These are phyloP conservation scores for Azolla pinnata DNA, from an alignment of 75 land plant genomes.

Conservation along the genomic window DNA sequence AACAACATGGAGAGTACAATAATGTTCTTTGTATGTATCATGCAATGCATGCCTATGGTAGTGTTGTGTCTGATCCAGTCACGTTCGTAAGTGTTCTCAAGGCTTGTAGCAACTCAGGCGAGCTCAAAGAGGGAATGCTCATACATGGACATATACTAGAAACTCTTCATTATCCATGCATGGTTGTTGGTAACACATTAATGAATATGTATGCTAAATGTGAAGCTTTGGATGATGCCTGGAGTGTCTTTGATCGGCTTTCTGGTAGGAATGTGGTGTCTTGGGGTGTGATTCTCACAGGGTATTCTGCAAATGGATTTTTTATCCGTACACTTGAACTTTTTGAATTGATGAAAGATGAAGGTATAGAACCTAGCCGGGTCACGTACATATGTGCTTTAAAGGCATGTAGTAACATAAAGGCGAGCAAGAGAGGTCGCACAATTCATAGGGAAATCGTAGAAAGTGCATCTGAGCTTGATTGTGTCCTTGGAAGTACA, in stretches of 20 bases:
- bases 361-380: slow-evolving; percentile 7
- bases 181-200: slow-evolving; percentile 11
- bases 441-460: neutral
- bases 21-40: slow-evolving; percentile 21
- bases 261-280: slow-evolving; percentile 14
- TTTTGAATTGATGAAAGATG: neutral
- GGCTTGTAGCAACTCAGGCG: slow-evolving; percentile 27
- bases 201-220: slow-evolving; percentile 20
- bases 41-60: slow-evolving; percentile 12
- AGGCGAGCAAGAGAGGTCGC: slow-evolving; percentile 1
- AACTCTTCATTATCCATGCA: neutral
- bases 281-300: slow-evolving; percentile 10
- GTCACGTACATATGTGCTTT: slow-evolving; percentile 7
- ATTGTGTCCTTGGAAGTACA: slow-evolving; percentile 8
- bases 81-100: slow-evolving; percentile 24
- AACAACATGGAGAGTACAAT: slow-evolving; percentile 15
- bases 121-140: slow-evolving; percentile 20
- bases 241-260: slow-evolving; percentile 3
- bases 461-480: neutral
- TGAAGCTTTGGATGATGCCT: slow-evolving; percentile 18
- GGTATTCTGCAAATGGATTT: slow-evolving; percentile 1
- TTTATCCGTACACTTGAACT: slow-evolving; percentile 4
- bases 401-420: slow-evolving; percentile 1
- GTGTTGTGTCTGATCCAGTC: slow-evolving; percentile 21
- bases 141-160: slow-evolving; percentile 5